phyloP scores from a whole-genome alignment of 768 basidiomycete genomes.

The Amanita pseudoporphyria region DNA sequence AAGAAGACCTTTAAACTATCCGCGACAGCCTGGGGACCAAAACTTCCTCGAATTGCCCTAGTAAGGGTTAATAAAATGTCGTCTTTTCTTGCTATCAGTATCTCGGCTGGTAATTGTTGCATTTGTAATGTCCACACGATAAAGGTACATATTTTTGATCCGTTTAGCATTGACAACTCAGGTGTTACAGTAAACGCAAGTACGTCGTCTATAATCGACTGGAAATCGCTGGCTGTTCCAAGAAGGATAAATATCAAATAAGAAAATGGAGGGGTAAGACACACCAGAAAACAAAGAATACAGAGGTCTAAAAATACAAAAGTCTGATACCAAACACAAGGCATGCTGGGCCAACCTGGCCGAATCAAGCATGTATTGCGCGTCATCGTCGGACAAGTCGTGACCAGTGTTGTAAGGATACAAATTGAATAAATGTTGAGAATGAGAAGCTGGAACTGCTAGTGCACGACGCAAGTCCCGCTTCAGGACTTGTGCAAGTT shows the following conservation, averaged over 20 bases:
- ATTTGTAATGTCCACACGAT: constrained; percentile 40
- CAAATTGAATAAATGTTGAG: constrained; percentile 6
- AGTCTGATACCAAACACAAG: constrained; percentile 37
- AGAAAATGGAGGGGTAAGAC: constrained; percentile 14
- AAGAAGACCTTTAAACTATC: constrained; percentile 25
- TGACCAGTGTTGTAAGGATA: constrained; percentile 15
- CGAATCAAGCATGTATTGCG: constrained; percentile 30
- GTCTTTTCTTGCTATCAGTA: constrained; percentile 23
- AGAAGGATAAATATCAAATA: background rate
- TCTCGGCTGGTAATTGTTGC: constrained; percentile 34
- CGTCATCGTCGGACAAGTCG: constrained; percentile 22
- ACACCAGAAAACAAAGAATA: constrained; percentile 39
- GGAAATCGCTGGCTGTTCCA: constrained; percentile 32
- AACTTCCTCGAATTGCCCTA: constrained; percentile 23
- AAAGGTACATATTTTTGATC: constrained; percentile 35
- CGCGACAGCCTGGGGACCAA: constrained; percentile 20
- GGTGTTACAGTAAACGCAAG: constrained; percentile 30
- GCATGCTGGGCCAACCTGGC: constrained; percentile 43
- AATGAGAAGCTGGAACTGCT: constrained; percentile 20
- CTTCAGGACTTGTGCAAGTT: constrained; percentile 31
- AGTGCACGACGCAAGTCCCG: constrained; percentile 43
- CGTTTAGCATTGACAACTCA: constrained; percentile 26
- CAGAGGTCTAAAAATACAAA: constrained; percentile 39
- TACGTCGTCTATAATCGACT: constrained; percentile 32
- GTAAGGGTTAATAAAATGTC: constrained; percentile 26